These are phyloP conservation scores for Sphagnum magellanicum DNA, from an alignment of 228 moss, liverwort and hornwort species.

Conservation along the genomic window DNA sequence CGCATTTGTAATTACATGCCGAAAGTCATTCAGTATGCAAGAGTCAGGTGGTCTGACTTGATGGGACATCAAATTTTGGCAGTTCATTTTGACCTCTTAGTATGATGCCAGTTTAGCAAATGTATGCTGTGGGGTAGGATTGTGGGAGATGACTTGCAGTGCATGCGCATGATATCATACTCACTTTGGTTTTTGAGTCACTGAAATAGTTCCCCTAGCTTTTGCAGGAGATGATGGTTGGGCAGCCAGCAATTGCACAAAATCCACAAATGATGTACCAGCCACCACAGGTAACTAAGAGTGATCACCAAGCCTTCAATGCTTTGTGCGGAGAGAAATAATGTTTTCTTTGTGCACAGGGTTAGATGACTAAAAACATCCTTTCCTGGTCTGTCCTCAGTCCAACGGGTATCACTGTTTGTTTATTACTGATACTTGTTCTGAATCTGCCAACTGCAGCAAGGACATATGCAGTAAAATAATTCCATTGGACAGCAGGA, in stretches of 20 bases:
- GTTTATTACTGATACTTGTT: not conserved
- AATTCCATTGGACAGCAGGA: not conserved
- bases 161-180: not conserved
- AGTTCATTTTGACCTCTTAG: not conserved
- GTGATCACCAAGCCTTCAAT: too few relatives aligned
- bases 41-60: not conserved
- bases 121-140: not conserved
- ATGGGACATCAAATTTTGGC: not conserved
- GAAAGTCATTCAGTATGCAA: not conserved
- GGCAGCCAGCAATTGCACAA: slow-evolving; percentile 49
- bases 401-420: not conserved
- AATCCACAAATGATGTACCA: slow-evolving; percentile 81
- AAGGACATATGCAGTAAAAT: not conserved
- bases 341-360: not conserved
- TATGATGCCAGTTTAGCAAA: not conserved
- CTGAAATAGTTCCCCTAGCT: not conserved
- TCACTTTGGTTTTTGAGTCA: not conserved
- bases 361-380: not conserved
- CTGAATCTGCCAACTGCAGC: not conserved
- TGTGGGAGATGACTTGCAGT: not conserved
- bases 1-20: not conserved
- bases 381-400: not conserved
- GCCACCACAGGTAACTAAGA: slow-evolving; percentile 57
- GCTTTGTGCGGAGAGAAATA: not conserved
- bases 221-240: slow-evolving; percentile 86